Percentiles rank a stretch among this genome's conserved stretches.
phyloP scores from a whole-genome alignment of 139 green algal species.

The Ettlia oleoabundans region DNA sequence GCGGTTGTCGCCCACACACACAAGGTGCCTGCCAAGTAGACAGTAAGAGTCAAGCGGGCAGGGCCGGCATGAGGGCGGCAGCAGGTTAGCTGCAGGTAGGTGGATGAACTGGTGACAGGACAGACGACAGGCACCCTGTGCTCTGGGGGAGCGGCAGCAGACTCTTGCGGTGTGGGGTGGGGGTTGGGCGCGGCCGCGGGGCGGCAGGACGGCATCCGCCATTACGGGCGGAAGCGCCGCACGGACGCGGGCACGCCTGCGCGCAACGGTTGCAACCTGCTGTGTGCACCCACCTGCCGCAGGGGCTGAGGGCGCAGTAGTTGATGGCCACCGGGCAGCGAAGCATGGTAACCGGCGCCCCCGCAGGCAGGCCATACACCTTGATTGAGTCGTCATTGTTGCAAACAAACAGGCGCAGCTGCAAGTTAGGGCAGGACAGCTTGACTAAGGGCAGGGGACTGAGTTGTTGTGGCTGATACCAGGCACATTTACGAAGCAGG shows the following conservation, averaged over 20 bases:
- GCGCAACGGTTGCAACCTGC: background rate
- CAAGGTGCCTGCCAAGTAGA: slow-evolving; percentile 34
- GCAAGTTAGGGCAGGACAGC: no score
- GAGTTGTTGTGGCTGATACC: background rate
- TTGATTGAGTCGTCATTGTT: slow-evolving; percentile 81
- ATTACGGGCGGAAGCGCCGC: no score
- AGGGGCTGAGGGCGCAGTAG: slow-evolving; percentile 67
- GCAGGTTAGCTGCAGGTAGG: background rate
- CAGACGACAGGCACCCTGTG: no score
- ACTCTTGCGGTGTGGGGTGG: no score
- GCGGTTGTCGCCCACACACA: slow-evolving; percentile 68
- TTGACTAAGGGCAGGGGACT: no score
- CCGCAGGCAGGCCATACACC: slow-evolving; percentile 56
- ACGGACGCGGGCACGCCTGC: no score
- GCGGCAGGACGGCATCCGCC: no score
- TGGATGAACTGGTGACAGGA: no score
- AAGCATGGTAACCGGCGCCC: slow-evolving; percentile 27
- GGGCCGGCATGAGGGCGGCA: background rate
- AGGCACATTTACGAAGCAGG: no score
- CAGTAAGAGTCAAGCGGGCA: background rate
- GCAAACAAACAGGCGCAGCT: slow-evolving; percentile 67
- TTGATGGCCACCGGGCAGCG: slow-evolving; percentile 74
- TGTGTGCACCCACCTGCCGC: slow-evolving; percentile 30
- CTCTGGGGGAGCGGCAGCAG: background rate
- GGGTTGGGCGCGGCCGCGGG: no score